Evolutionary conservation across 495 filamentous ascomycete species (phyloP).

Genomic region (Hypoxylon crocopeplum): DNA sequence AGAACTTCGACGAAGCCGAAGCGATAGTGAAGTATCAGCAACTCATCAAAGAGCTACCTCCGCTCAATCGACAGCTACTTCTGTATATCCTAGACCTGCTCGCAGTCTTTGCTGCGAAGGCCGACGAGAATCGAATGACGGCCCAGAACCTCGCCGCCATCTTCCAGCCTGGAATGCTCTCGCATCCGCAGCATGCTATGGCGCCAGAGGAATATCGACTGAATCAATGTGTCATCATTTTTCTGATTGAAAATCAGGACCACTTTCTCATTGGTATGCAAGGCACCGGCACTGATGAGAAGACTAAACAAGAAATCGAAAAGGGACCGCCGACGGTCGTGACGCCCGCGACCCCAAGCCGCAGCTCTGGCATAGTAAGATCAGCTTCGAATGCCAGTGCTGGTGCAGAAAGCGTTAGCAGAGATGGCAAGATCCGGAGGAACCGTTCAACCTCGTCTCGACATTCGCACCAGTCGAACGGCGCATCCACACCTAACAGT

Average conservation of each 20-base stretch:
- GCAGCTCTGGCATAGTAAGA: conserved; percentile 64
- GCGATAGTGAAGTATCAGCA: conserved; percentile 86
- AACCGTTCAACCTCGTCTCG: conserved; percentile 77
- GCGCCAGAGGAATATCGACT: conserved; percentile 89
- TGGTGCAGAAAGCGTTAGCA: conserved; percentile 83
- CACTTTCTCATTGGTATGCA: conserved; percentile 94
- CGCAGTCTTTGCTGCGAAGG: conserved; percentile 97
- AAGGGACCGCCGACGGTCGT: conserved; percentile 64
- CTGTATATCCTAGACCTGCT: conserved; percentile 98
- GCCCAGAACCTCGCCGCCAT: conserved; percentile 95
- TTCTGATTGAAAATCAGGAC: conserved; percentile 95
- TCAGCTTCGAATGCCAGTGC: conserved; percentile 88
- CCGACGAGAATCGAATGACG: conserved; percentile 95
- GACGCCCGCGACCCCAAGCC: conserved; percentile 61
- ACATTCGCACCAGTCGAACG: conserved; percentile 74
- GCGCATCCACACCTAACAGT: conserved; percentile 72
- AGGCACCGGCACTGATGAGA: conserved; percentile 86
- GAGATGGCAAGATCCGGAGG: conserved; percentile 75
- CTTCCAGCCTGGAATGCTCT: conserved; percentile 95
- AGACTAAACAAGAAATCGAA: conserved; percentile 85
- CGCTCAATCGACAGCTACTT: conserved; percentile 91
- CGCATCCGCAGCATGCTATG: conserved; percentile 95
- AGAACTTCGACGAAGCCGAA: conserved; percentile 74
- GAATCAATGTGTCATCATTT: conserved; percentile 96
- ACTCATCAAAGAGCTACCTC: conserved; percentile 89